Base-by-base conservation (phyloP, 1,284 basidiomycete species). In the Porogramme epimiltina region DNA sequence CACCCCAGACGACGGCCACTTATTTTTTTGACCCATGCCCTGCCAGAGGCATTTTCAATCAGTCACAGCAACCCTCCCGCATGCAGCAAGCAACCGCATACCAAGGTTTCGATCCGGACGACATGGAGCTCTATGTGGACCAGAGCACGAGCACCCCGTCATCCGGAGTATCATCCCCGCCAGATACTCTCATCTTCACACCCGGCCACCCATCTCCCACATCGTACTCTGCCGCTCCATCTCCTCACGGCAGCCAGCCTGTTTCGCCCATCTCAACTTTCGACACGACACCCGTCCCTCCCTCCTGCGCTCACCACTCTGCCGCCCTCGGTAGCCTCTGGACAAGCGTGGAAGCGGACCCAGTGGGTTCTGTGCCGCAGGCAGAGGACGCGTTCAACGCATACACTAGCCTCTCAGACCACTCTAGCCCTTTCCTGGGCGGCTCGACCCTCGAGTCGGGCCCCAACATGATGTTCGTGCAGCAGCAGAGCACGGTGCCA, bases 71-170 rank as follows among this genome's bases (percentile, higher is more conserved):
- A 13, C 70, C 75, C 3, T 72, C 77, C n/a, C 51, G 51, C 22
- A 22, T 40, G 25, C 55, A 48, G 40, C 50, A 49, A 38, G 44
- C 54, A 15, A 52, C 54, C 34, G 36, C 57, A 2, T 59, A 59
- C 45, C 57, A 59, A 26, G 57, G 57, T 0, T 87, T 89, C 58
- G 87, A 89, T 64, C 75, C 85, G 0, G 88, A 90, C 66, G 88
- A 91, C 60, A 91, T 90, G 89, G 89, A 91, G 59, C 75, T 91
- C 23, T 87, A 88, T 46, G 66, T 84, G 23, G 82, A 85, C 71
- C 63, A 66, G 52, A 60, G 52, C 47, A n/a, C 69, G 59, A 73
- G 65, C 48, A 62, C 67, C 45, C 64, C 70, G 59, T 73, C 67
- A 23, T 67, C 70, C 42, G 64, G 69, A 42, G 58, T 74, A 45